A percentile compares a stretch with the other conserved stretches of the same genome.
These are phyloP conservation scores for Coniochaeta sp. DNA, from an alignment of 2,329 filamentous ascomycete species.

Conservation along the genomic window DNA sequence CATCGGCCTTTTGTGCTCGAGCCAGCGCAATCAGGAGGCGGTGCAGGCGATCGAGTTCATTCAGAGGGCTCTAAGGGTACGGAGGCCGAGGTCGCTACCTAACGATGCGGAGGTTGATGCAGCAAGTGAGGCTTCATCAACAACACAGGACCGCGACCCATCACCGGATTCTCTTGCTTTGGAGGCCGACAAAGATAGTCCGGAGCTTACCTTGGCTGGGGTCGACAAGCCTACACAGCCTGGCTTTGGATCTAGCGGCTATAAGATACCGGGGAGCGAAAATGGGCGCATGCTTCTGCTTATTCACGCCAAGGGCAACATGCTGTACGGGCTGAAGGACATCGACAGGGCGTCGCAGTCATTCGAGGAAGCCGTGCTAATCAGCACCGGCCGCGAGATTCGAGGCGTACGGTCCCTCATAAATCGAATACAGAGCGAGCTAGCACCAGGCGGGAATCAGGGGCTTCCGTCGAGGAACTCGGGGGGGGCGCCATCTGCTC, in stretches of 20 bases:
- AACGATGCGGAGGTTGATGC: slow-evolving; percentile 15
- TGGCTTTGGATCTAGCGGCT: slow-evolving; percentile 73
- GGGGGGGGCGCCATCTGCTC: slow-evolving; percentile 35
- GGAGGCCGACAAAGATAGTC: slow-evolving; percentile 16
- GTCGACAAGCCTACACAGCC: slow-evolving; percentile 13
- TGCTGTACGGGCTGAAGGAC: slow-evolving; percentile 86
- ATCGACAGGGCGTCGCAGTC: slow-evolving; percentile 74
- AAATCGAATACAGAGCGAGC: slow-evolving; percentile 63
- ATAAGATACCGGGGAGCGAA: slow-evolving; percentile 74
- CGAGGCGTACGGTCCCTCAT: slow-evolving; percentile 74
- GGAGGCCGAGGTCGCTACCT: slow-evolving; percentile 7
- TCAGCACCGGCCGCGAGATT: slow-evolving; percentile 68
- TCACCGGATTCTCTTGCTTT: slow-evolving; percentile 15
- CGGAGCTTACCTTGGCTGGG: slow-evolving; percentile 12
- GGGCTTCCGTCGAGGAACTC: not conserved
- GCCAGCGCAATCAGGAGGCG: slow-evolving; percentile 75
- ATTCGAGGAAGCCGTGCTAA: slow-evolving; percentile 91
- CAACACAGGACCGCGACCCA: slow-evolving; percentile 8
- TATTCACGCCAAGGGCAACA: slow-evolving; percentile 96
- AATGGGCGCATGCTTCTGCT: slow-evolving; percentile 92
- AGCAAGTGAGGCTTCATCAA: slow-evolving; percentile 11
- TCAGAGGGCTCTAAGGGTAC: slow-evolving; percentile 61
- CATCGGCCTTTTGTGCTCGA: slow-evolving; percentile 76
- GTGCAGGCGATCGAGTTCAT: slow-evolving; percentile 82
- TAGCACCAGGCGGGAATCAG: slow-evolving; percentile 42